phyloP scores from a whole-genome alignment of 176 grass and related monocot species.

The Aegilops bicornis region DNA sequence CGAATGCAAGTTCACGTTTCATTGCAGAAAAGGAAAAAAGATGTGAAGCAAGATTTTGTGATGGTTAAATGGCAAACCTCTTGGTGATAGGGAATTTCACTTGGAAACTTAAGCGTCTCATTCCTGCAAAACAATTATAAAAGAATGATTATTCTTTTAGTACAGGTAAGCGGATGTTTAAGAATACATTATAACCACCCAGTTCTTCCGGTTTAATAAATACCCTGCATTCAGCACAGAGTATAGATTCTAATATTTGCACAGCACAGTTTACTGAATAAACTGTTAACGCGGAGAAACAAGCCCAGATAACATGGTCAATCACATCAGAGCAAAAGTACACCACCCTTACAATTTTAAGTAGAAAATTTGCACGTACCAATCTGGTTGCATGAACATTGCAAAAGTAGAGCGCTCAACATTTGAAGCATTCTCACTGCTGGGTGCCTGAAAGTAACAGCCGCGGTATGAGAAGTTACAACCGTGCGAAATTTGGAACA shows the following conservation, averaged over 20 bases:
- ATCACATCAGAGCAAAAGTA: not conserved
- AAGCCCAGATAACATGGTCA: not conserved
- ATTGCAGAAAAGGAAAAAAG: too few relatives aligned
- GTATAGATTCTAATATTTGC: not conserved
- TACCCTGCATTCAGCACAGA: not conserved
- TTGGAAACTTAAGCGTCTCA: conserved; percentile 69
- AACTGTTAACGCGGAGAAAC: not conserved
- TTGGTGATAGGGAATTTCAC: conserved; percentile 65
- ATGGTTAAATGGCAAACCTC: conserved; percentile 50
- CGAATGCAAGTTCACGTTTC: not conserved
- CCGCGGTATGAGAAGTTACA: not conserved
- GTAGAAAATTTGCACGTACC: conserved; percentile 32
- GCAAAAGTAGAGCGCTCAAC: conserved; percentile 88
- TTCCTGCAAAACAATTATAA: conserved; percentile 47
- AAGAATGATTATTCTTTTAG: not conserved
- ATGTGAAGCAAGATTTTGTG: not conserved
- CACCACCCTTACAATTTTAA: not conserved
- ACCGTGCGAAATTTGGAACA: not conserved
- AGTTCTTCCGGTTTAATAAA: not conserved
- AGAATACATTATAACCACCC: not conserved
- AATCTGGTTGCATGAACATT: conserved; percentile 98
- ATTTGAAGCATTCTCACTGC: conserved; percentile 53
- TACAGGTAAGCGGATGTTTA: not conserved
- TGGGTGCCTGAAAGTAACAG: conserved; percentile 67
- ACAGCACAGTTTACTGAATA: not conserved